phyloP scores from a whole-genome alignment of 1,139 yeast genomes.

The Zygotorulaspora mrakii region DNA sequence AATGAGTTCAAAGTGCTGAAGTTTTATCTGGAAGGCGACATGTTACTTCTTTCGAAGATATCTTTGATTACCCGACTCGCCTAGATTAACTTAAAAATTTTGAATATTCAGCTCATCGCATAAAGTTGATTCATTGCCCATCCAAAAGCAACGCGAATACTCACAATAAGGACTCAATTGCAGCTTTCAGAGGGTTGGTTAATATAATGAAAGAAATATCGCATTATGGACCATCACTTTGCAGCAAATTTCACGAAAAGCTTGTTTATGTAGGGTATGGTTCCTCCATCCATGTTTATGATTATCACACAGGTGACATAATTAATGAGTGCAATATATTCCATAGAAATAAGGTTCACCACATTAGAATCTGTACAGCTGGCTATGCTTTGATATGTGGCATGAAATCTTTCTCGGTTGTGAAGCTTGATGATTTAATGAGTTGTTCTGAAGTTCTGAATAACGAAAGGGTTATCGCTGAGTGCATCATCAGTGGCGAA shows the following conservation, averaged over 20 bases:
- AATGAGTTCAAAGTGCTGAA: too few relatives aligned
- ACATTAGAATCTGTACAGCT: conserved; percentile 46
- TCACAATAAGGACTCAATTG: conserved; percentile 5
- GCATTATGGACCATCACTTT: conserved; percentile 67
- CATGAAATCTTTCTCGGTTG: conserved; percentile 57
- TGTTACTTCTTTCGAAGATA: too few relatives aligned
- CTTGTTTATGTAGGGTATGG: conserved; percentile 71
- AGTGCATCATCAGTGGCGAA: conserved; percentile 70
- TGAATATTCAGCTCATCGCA: conserved; percentile 10
- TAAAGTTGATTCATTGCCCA: too few relatives aligned
- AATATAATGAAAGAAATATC: conserved; percentile 18
- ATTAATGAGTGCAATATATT: conserved; percentile 50
- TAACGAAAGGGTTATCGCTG: conserved; percentile 54
- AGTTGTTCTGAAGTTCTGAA: conserved; percentile 20
- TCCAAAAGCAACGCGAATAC: too few relatives aligned
- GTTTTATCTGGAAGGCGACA: too few relatives aligned
- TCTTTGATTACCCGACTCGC: conserved; percentile 9
- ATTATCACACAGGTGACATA: conserved; percentile 42
- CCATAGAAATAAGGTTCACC: conserved; percentile 72
- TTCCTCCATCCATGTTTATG: conserved; percentile 55
- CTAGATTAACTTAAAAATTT: conserved; percentile 4
- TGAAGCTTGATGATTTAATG: conserved; percentile 37
- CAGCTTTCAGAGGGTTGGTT: background rate
- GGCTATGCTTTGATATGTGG: conserved; percentile 57
- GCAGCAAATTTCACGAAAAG: conserved; percentile 46